Base-by-base conservation (phyloP, 345 rosid species). In the Lepidium didymum region DNA sequence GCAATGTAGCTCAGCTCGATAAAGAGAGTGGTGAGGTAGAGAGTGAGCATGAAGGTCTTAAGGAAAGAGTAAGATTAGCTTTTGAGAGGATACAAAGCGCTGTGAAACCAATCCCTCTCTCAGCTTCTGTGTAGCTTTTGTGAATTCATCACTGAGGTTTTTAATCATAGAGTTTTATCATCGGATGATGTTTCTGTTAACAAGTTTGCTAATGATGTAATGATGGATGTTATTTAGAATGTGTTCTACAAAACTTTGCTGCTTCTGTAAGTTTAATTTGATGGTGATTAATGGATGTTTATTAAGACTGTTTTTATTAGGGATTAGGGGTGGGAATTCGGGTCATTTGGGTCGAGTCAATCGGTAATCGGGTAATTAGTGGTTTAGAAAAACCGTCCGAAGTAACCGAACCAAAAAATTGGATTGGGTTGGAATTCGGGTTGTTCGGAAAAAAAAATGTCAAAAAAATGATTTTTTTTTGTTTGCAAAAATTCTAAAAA, bases 1-100 rank as follows among this genome's bases (percentile, higher is more conserved):
- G 90, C 18, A 90, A 83, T 70, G 81, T 90, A 5, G 97, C 96
- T 4, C 68, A 78, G 63, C 88, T 93, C 0, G 90, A 90, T 77
- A 90, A 84, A 79, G 85, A 82, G 79, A 87, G 79, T 6, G 98
- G 98, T 43, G 91, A 85, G n/a, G 94, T 93, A 16, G 96, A 90
- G 80, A 80, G 98, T 19, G 89, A 84, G 72, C 87, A 88, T 69
- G 90, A 82, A 75, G 96, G 94, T 55, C 87, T 93, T 3, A 90
- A 81, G 79, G 98, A 93, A 74, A 81, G 94, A 64, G 92, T 93
- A 14, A 80, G 73, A 56, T 64, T 75, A 23, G 97, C 90, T 10
- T 90, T 80, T 63, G 64, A 49, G 52, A 73, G 92, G 62, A 93
- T 93, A 64, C 94, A 80, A 50, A 82, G 87, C 46, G 87, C 96